Conservation (phyloP, 2,329 filamentous ascomycete genomes). For the Aspergillus sergii region DNA sequence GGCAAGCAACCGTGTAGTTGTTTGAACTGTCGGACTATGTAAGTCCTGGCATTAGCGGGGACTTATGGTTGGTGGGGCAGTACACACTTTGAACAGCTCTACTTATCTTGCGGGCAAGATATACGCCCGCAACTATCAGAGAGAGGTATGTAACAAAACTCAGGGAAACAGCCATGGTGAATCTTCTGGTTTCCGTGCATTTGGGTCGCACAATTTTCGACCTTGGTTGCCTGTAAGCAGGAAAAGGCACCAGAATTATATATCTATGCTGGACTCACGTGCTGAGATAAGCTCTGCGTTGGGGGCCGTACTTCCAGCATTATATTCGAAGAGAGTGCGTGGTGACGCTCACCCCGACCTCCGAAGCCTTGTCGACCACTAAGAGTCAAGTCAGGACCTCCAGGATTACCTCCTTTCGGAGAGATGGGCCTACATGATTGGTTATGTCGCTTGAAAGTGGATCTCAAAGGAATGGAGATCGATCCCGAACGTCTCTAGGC, state of each 20-base stretch:
- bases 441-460: neutral
- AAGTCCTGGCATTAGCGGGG: neutral
- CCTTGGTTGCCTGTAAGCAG: too few species aligned
- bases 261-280: neutral
- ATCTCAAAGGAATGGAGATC: too few species aligned
- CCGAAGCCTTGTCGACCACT: neutral
- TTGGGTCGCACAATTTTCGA: too few species aligned
- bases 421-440: neutral
- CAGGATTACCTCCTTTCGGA: neutral
- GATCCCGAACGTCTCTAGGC: too few species aligned
- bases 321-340: neutral
- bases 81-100: neutral
- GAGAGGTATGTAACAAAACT: neutral
- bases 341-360: neutral
- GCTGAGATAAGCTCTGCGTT: neutral
- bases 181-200: neutral
- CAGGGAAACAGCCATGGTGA: neutral
- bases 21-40: neutral
- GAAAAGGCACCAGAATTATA: neutral
- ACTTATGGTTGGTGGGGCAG: neutral
- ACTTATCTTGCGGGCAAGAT: neutral
- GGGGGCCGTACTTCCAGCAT: neutral
- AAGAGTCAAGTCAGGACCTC: neutral
- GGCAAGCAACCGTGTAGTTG: neutral
- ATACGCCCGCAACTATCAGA: neutral